Conservation (phyloP, 2,329 filamentous ascomycete species). For the Elsinoe ampelina region DNA sequence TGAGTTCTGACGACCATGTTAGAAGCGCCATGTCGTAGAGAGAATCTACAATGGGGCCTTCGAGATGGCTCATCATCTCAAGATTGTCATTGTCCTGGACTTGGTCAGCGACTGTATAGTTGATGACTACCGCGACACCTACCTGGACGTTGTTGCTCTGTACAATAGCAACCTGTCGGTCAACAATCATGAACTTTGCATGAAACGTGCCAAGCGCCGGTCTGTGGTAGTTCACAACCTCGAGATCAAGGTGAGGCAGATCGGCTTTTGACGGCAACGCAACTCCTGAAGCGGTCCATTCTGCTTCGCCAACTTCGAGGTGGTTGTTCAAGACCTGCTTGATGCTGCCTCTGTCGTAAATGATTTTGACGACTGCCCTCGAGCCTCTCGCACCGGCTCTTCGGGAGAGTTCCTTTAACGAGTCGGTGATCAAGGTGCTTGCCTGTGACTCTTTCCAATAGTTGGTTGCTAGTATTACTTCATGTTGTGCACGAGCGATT, state of each 20-base stretch:
- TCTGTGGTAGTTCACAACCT: conserved; percentile 64
- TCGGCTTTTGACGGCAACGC: conserved; percentile 53
- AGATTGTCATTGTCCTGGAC: conserved; percentile 56
- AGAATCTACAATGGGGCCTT: conserved; percentile 67
- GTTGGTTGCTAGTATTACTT: conserved; percentile 67
- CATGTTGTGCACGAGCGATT: conserved; percentile 61
- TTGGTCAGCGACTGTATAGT: not conserved
- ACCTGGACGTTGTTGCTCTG: conserved; percentile 67
- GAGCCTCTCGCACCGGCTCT: conserved; percentile 50
- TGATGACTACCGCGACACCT: conserved; percentile 15
- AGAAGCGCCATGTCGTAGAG: conserved; percentile 66
- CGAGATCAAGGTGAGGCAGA: conserved; percentile 60
- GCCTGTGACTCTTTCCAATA: conserved; percentile 65
- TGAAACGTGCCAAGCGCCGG: conserved; percentile 67
- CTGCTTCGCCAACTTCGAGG: conserved; percentile 47
- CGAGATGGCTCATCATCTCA: conserved; percentile 70
- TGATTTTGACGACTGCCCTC: conserved; percentile 59
- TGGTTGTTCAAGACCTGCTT: conserved; percentile 59
- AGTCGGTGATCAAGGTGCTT: conserved; percentile 57
- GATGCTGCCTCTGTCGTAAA: conserved; percentile 62
- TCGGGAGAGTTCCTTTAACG: conserved; percentile 58
- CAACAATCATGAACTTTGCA: conserved; percentile 68
- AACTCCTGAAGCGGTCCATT: conserved; percentile 48
- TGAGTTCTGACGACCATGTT: conserved; percentile 57
- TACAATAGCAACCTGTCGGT: conserved; percentile 59